Base-by-base conservation (phyloP, 805 yeast species). In the Metschnikowia vanudenii region DNA sequence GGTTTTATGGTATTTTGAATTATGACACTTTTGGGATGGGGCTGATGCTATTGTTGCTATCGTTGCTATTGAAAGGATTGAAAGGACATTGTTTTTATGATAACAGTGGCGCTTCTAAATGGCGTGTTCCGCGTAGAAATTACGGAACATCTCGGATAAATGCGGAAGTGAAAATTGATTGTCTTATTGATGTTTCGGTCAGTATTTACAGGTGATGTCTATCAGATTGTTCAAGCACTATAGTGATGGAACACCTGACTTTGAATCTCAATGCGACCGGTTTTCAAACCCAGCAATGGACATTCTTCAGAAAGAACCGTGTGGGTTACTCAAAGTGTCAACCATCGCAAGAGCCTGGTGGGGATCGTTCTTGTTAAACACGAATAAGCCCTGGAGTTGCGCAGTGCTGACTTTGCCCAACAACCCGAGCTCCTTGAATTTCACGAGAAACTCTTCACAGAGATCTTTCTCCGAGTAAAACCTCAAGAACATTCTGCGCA, bases 311-410 rank as follows among this genome's bases (percentile, higher is more conserved):
- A 53, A 49, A 2, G 50, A 47, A 18, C 45, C 43, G 32, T 65
- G 54, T 12, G 72, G 69, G 41, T 62, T 54, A 41, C 54, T 59
- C 51, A 79, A 64, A 2, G 75, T 65, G 32, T 67, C 76, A 13
- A 87, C 76, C 82, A 84, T 85, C 12, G 68, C 69, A 22, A 91
- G 67, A 0, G 98, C 96, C 4, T 78, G 78, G 29, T 76, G 75
- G 0, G 98, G 96, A 49, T 82, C 84, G 48, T 85, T 79, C 65
- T 94, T 94, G 68, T 88, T 88, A 69, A 88, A 88, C 2, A 94
- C 97, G 72, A 94, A 94, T 42, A 94, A 74, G 0, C 99, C 99
- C 64, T 94, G 99, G 48, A 94, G 73, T 61, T 89, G 96, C 0
- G 99, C 99, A 0, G 98, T 90, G 57, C 96, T 85, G 30, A 92